Base-by-base conservation (phyloP, 139 green algal genomes). In the Dunaliella sp. region DNA sequence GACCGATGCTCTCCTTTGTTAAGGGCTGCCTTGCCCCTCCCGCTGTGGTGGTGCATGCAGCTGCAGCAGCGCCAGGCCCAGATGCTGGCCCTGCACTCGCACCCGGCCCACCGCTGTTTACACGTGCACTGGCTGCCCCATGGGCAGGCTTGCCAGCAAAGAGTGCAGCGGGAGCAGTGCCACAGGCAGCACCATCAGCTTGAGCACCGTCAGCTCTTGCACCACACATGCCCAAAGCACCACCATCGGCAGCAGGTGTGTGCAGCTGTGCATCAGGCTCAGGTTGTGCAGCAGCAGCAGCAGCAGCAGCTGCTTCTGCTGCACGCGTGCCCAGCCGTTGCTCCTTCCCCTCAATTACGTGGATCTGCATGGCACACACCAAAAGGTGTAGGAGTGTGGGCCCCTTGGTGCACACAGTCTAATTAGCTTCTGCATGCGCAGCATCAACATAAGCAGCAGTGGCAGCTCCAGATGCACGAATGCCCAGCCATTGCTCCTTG, bases 261-360 rank as follows among this genome's bases (percentile, higher is more conserved):
- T n/a, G n/a, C n/a, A n/a, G n/a, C n/a, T n/a, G n/a, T n/a, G n/a
- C n/a, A n/a, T n/a, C n/a, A n/a, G n/a, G n/a, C n/a, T n/a, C n/a
- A n/a, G n/a, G n/a, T n/a, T n/a, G n/a, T n/a, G n/a, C n/a, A n/a
- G n/a, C n/a, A n/a, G n/a, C n/a, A n/a, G n/a, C 7, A 7, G 48
- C 48, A 16, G 48, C 79, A 72, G 79, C 79, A 33, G 36, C 79
- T 73, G 36, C 7, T 34, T 72, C 72, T 81, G 30, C 82, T 36
- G 16, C 65, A 77, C 28, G 2, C 28, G 48, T 65, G 48, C 48
- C 80, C 65, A 95, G 83, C 16, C 91, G 81, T 82, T 93, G 88
- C 32, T 92, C 88, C 80, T 92, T 92, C 59, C 90, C 93, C 86
- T 96, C 91, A 33, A 97, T 95, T 26, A 98, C 87, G 76, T 94